Base-by-base conservation (phyloP, 2,329 filamentous ascomycete genomes). In the Exutisphaerella laricina region DNA sequence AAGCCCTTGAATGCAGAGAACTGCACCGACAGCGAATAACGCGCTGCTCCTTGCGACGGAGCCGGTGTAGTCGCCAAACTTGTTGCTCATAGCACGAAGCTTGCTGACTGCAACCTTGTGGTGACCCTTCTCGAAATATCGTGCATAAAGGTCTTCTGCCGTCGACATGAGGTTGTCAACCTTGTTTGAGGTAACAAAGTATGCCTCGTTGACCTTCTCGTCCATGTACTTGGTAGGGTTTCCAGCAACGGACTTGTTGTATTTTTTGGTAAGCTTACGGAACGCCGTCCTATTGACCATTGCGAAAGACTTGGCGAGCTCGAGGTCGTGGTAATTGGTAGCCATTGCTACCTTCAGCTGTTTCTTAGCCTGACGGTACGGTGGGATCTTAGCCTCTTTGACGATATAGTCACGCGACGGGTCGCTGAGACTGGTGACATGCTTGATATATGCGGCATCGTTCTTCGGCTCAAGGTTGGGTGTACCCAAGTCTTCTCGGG, bases 211-310 rank as follows among this genome's bases (percentile, higher is more conserved):
- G 56, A 98, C 88, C 60, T 90, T 90, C 55, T 96, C 89, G 22
- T 82, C 83, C 78, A 96, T 85, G 64, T 90, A 97, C 20, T 84
- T 28, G 14, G 25, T 31, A 2, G 25, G 12, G 6, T 78, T 59
- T 85, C 77, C 0, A 83, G 77, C 0, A 3, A 88, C 80, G 2
- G 84, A 80, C 68, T 97, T 98, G 72, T 97, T 89, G 62, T 94
- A 97, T 66, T 98, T 98, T 66, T 98, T 98, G 68, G 94, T 96
- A 61, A 98, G 88, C 65, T 98, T 98, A 22, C 89, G 82, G 60
- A 97, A 97, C 0, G 88, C 92, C 0, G 88, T 95, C 36, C 88
- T 79, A 63, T 98, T 98, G 10, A 96, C 73, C 16, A 94, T 70
- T 1, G 88, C 84, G 58, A 94, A 98, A 0, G 87, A 85, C 67